Percentiles rank a stretch among this genome's conserved stretches.
Evolutionary conservation across 495 filamentous ascomycete genomes (phyloP).

Genomic region (Talaromyces proteolyticus): DNA sequence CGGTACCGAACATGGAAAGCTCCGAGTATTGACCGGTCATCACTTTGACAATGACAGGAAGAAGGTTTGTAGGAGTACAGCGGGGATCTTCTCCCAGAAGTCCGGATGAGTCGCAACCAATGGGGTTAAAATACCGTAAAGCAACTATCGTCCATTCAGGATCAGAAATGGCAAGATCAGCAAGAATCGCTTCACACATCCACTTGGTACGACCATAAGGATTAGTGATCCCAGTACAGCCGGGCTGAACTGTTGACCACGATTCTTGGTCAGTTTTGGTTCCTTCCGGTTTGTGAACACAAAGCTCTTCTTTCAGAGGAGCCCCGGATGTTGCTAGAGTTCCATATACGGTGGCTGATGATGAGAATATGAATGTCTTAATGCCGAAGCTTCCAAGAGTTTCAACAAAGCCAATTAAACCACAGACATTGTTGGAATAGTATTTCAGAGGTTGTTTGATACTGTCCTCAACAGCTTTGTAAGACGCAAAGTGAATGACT

Average conservation of each 20-base stretch:
- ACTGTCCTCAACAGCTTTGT: constrained; percentile 51
- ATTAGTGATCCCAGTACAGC: constrained; percentile 52
- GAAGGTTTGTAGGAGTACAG: constrained; percentile 55
- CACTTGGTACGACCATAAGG: constrained; percentile 64
- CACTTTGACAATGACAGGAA: constrained; percentile 56
- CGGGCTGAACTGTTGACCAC: constrained; percentile 16
- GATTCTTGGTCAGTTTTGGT: background rate
- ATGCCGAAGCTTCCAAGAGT: constrained; percentile 51
- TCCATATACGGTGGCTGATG: constrained; percentile 62
- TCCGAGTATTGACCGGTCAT: constrained; percentile 47
- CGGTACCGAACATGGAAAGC: constrained; percentile 55
- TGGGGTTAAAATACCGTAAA: constrained; percentile 64
- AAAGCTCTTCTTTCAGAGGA: constrained; percentile 54
- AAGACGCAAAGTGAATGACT: constrained; percentile 61
- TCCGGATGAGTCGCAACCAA: constrained; percentile 59
- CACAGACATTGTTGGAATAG: constrained; percentile 61
- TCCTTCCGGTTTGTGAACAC: constrained; percentile 46
- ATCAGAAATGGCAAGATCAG: constrained; percentile 52
- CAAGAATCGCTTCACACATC: constrained; percentile 60
- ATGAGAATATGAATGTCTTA: constrained; percentile 62
- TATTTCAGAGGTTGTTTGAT: constrained; percentile 52
- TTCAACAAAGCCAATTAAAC: constrained; percentile 52
- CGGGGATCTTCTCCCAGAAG: constrained; percentile 61
- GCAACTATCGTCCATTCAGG: constrained; percentile 56
- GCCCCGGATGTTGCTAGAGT: constrained; percentile 44